Base-by-base conservation (phyloP, 768 basidiomycete species). In the Tulasnella sp. region DNA sequence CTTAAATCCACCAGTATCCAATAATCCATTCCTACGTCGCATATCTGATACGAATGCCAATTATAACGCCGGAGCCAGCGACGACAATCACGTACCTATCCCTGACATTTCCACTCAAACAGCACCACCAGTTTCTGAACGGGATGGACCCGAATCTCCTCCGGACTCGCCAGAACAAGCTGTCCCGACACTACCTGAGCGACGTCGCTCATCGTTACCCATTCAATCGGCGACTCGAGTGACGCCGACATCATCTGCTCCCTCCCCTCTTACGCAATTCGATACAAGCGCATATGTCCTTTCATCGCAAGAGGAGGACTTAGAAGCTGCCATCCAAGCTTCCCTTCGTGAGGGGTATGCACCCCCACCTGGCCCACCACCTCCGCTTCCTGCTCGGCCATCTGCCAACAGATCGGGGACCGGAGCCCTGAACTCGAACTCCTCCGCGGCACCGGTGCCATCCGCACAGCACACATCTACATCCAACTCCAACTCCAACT, bases 351-450 rank as follows among this genome's bases (percentile, higher is more conserved):
- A 54, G 11, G 22, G 4, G 22, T 58, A 49, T 30, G 9, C 56
- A 15, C 45, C 56, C 2, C 56, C 56, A 46, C 22, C 56, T 9
- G 56, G 56, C 45, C 56, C 56, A 49, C 56, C 56, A 12, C 56
- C 56, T 17, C 24, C n/a, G n/a, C n/a, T 24, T 7, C 19, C 34
- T 38, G 15, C 34, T 38, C 34, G 34, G 34, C 34, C 34, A 38
- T 38, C 34, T 5, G 34, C 15, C 34, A 15, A 5, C 5, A 38
- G 34, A 38, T 38, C 34, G 5, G 34, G 34, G 22, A 43, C 42
- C 21, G 24, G 24, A n/a, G 8, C 27, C 38, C 24, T 42, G 31
- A 17, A 24, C 53, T 4, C 7, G n/a, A 4, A 46, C 56, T 24
- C 48, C 44, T 4, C 56, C 19, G 19, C 53, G 31, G 2, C 15